phyloP scores from a whole-genome alignment of 345 rosid genomes.

The Boechera retrofracta region DNA sequence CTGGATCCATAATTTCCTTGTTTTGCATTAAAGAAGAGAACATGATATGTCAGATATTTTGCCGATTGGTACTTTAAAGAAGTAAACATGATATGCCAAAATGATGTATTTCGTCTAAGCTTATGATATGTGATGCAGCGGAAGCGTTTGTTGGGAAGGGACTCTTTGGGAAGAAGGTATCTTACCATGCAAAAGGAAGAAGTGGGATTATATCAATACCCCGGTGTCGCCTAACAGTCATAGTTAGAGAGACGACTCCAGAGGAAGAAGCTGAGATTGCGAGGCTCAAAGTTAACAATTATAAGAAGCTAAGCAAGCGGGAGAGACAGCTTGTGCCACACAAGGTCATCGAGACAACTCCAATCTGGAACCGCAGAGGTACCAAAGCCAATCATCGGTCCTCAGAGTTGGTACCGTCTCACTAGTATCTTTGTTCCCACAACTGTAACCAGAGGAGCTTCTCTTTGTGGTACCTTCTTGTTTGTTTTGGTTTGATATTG shows the following conservation, averaged over 20 bases:
- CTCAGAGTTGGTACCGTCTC: constrained; percentile 40
- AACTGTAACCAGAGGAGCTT: constrained; percentile 21
- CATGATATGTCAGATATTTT: background rate
- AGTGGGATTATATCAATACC: constrained; percentile 65
- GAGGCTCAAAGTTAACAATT: constrained; percentile 73
- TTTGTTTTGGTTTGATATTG: constrained; percentile 22
- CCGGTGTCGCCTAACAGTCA: constrained; percentile 75
- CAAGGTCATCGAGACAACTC: constrained; percentile 78
- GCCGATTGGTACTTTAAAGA: background rate
- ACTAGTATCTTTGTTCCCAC: background rate
- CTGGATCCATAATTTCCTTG: constrained; percentile 6
- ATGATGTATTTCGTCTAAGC: constrained; percentile 4
- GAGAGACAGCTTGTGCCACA: constrained; percentile 78
- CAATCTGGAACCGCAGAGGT: constrained; percentile 81
- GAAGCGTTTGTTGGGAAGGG: constrained; percentile 98
- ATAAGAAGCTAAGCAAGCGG: constrained; percentile 74
- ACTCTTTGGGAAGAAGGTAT: constrained; percentile 63
- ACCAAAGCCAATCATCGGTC: constrained; percentile 37
- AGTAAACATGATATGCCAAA: background rate
- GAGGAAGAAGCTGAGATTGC: constrained; percentile 95
- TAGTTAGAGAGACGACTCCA: constrained; percentile 78
- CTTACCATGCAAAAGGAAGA: constrained; percentile 71
- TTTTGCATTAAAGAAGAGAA: constrained; percentile 1
- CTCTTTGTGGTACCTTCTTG: constrained; percentile 10
- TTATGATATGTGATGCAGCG: constrained; percentile 53